These are phyloP conservation scores for Polyporus tsugae DNA, from an alignment of 1,284 basidiomycete genomes.

Conservation along the genomic window DNA sequence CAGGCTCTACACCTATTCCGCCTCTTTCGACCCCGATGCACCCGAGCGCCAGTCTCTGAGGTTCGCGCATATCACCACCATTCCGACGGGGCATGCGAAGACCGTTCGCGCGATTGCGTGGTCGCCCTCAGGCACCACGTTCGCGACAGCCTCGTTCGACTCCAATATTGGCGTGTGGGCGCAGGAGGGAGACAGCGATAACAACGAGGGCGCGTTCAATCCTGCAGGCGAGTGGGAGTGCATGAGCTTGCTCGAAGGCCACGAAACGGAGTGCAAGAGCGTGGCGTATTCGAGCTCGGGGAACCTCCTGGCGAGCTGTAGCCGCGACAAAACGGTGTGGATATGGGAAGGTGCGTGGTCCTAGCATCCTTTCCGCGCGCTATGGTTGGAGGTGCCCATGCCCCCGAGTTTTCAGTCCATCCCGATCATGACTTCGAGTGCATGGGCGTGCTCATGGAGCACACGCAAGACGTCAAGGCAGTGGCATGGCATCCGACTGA, in stretches of 20 bases:
- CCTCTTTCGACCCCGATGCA: slow-evolving; percentile 36
- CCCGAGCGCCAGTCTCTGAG: slow-evolving; percentile 36
- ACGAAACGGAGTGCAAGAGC: slow-evolving; percentile 98
- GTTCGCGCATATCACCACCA: slow-evolving; percentile 69
- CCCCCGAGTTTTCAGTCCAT: slow-evolving; percentile 62
- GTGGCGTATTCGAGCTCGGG: slow-evolving; percentile 88
- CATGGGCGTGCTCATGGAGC: slow-evolving; percentile 96
- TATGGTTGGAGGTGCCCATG: background rate
- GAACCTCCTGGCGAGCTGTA: slow-evolving; percentile 89
- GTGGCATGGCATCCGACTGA: slow-evolving; percentile 96
- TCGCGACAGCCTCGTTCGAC: slow-evolving; percentile 97
- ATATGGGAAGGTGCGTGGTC: slow-evolving; percentile 89
- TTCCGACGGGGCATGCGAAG: slow-evolving; percentile 87
- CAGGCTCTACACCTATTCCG: slow-evolving; percentile 80
- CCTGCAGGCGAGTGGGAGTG: slow-evolving; percentile 82
- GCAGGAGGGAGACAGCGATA: slow-evolving; percentile 56
- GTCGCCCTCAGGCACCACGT: slow-evolving; percentile 86
- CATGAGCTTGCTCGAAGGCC: slow-evolving; percentile 89
- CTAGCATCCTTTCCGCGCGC: background rate
- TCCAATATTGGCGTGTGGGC: slow-evolving; percentile 95
- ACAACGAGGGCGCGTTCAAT: slow-evolving; percentile 51
- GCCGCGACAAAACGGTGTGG: slow-evolving; percentile 98
- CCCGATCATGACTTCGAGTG: slow-evolving; percentile 95
- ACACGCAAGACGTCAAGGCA: slow-evolving; percentile 95
- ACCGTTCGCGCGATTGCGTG: slow-evolving; percentile 91